Conservation (phyloP, 2,329 filamentous ascomycete species). For the Thelonectria olida region DNA sequence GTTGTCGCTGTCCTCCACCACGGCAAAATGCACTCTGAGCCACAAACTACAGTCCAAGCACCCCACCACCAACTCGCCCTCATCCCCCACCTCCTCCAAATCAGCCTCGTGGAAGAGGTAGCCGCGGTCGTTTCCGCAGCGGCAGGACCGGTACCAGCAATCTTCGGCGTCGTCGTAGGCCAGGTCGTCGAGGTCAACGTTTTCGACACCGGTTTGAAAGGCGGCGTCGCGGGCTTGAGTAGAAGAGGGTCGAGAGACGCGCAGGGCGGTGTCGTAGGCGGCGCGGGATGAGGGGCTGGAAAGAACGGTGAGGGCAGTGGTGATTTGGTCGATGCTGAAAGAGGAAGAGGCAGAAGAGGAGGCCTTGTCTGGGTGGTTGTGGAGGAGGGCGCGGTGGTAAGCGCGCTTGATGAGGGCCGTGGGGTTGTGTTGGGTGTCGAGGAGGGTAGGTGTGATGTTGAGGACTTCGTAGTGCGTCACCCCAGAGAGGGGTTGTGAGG, state of each 20-base stretch:
- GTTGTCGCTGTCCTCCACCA: conserved; percentile 52
- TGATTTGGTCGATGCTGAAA: conserved; percentile 72
- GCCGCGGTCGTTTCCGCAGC: conserved; percentile 70
- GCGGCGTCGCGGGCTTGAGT: conserved; percentile 30
- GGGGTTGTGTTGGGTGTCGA: conserved; percentile 54
- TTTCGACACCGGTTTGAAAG: conserved; percentile 69
- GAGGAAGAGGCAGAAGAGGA: conserved; percentile 17
- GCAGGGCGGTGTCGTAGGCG: conserved; percentile 64
- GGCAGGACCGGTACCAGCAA: conserved; percentile 66
- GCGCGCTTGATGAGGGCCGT: conserved; percentile 66
- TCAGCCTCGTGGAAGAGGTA: conserved; percentile 68
- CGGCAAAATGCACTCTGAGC: conserved; percentile 71
- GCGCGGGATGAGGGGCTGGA: conserved; percentile 58
- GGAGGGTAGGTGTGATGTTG: conserved; percentile 59
- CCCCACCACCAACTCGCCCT: conserved; percentile 70
- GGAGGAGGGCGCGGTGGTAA: conserved; percentile 71
- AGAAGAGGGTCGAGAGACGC: conserved; percentile 41
- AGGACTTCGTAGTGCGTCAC: conserved; percentile 70
- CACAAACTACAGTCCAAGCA: conserved; percentile 74
- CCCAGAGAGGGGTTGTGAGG: conserved; percentile 16
- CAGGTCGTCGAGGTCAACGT: conserved; percentile 72
- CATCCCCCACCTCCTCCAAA: conserved; percentile 65
- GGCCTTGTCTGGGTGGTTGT: conserved; percentile 72
- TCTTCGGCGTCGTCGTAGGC: conserved; percentile 57
- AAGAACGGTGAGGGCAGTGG: conserved; percentile 65